phyloP scores from a whole-genome alignment of 2,329 filamentous ascomycete species.

The Xylaria sp. region DNA sequence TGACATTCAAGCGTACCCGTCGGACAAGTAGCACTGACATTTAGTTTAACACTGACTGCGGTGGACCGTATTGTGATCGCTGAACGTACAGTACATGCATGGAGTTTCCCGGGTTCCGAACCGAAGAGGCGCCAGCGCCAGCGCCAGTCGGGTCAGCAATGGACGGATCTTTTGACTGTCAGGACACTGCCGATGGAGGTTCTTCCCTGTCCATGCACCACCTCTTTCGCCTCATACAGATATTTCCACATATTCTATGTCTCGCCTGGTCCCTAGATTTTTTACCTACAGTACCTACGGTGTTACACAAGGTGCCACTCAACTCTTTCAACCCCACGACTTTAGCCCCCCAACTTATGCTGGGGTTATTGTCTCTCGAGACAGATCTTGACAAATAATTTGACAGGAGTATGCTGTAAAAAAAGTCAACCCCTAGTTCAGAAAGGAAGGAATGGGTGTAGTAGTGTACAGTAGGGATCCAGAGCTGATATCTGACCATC shows the following conservation, averaged over 20 bases:
- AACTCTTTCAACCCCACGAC: slow-evolving; percentile 13
- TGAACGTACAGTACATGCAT: background rate
- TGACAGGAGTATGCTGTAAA: slow-evolving; percentile 3
- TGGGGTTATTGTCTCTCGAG: background rate
- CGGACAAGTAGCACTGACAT: too few relatives aligned
- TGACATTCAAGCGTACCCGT: too few relatives aligned
- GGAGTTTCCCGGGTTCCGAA: slow-evolving; percentile 12
- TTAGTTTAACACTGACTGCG: background rate
- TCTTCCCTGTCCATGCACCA: background rate
- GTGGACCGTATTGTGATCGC: background rate
- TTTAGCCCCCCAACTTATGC: slow-evolving; percentile 1
- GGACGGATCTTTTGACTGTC: background rate
- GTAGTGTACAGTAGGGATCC: background rate
- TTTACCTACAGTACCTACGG: too few relatives aligned
- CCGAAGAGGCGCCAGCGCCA: too few relatives aligned
- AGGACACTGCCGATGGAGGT: too few relatives aligned
- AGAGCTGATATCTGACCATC: background rate
- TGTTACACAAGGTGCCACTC: too few relatives aligned
- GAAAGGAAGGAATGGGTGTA: slow-evolving; percentile 3
- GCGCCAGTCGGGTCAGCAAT: slow-evolving; percentile 2
- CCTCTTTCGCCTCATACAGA: background rate
- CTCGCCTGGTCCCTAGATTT: too few relatives aligned
- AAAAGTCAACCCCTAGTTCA: background rate
- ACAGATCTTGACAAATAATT: slow-evolving; percentile 19
- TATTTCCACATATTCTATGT: background rate